phyloP scores from a whole-genome alignment of 2,329 filamentous ascomycete genomes.

The Epichloe gansuensis region DNA sequence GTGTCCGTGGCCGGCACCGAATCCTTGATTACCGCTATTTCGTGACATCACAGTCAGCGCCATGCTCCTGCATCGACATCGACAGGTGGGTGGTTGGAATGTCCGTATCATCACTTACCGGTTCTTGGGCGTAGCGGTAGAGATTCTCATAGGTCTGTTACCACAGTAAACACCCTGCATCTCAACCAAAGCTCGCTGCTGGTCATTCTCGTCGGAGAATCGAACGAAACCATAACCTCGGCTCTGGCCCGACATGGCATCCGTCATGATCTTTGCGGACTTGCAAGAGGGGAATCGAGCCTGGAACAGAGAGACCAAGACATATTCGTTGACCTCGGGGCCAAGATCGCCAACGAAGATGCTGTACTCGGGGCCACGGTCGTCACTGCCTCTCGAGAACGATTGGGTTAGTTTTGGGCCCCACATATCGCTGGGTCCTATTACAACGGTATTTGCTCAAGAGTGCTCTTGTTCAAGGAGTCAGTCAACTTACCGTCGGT shows the following conservation, averaged over 20 bases:
- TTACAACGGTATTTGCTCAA: background rate
- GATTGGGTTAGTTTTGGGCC: background rate
- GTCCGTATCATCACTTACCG: conserved; percentile 26
- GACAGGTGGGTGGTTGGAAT: background rate
- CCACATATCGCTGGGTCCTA: background rate
- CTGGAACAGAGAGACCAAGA: conserved; percentile 94
- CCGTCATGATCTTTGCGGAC: conserved; percentile 99
- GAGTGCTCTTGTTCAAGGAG: background rate
- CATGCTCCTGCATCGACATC: too few relatives aligned
- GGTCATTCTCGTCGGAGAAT: conserved; percentile 89
- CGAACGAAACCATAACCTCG: conserved; percentile 97
- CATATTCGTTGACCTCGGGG: conserved; percentile 97
- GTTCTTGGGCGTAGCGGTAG: conserved; percentile 96
- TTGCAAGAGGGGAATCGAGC: conserved; percentile 94
- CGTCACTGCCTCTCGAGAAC: conserved; percentile 50
- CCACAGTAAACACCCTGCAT: conserved; percentile 99
- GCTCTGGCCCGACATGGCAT: conserved; percentile 94
- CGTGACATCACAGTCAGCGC: conserved; percentile 3
- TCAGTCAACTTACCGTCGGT: conserved; percentile 57
- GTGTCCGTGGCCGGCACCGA: conserved; percentile 27
- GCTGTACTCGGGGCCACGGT: conserved; percentile 88
- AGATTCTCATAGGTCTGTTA: conserved; percentile 97
- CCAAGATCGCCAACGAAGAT: conserved; percentile 98
- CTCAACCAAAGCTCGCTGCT: conserved; percentile 88
- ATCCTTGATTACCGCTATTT: conserved; percentile 26